Base-by-base conservation (phyloP, 768 basidiomycete genomes). In the Collybia nuda region DNA sequence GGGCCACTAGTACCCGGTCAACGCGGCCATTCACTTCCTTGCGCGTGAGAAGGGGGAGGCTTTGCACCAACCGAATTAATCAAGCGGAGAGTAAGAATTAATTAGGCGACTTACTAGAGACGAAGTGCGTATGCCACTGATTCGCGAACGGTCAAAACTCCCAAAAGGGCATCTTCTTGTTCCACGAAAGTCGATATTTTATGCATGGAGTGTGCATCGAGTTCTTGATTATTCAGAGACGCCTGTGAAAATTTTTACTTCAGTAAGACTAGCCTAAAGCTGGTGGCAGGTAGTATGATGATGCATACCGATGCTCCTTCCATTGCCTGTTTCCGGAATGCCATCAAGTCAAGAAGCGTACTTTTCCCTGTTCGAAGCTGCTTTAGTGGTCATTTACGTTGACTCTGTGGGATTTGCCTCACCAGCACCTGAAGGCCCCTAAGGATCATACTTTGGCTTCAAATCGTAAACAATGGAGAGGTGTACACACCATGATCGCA, bases 111-210 rank as follows among this genome's bases (percentile, higher is more conserved):
- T 44, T 41, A 77, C 77, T 77, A 72, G 6, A 84, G 68, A 3
- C 75, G 67, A 6, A 80, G 70, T 1, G 80, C 75, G 58, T 78
- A 84, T 0, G 67, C 54, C 24, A 85, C 69, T 0, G 79, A 80
- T 61, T 85, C 81, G 1, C 73, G 66, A 12, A 82, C 82, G 14
- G 82, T 81, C 24, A 84, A 62, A 12, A 80, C 79, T 4, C 82
- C 82, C 7, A 83, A 63, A 1, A 85, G 66, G 0, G 80, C 76
- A 53, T 85, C 83, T 52, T 80, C 77, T 54, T 85, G 82, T 61
- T 84, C 82, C 17, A 83, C 81, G 51, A 80, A 84, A 4, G 69
- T 71, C 5, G 63, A 82, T 44, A 70, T 73, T 44, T 56, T 64
- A 51, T 71, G 67, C 66, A 77, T 75, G 15, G 47, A 40, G n/a